Conservation (phyloP, 1,139 yeast species). For the Magnusiomyces clavatus region DNA sequence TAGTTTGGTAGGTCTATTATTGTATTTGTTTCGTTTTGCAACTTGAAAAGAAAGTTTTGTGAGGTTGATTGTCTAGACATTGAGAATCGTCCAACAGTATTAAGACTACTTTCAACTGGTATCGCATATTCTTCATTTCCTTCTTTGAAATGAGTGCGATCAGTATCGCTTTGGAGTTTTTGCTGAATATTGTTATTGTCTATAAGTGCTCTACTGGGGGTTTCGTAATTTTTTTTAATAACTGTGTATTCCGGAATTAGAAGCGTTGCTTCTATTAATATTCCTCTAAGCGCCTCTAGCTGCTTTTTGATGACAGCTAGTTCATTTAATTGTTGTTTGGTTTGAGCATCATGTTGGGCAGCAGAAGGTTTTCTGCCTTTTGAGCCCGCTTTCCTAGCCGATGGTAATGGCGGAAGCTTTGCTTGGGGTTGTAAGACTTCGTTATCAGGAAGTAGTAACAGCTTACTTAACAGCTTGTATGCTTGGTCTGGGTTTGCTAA, state of each 20-base stretch:
- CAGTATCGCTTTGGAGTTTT: not conserved
- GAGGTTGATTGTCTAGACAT: not conserved
- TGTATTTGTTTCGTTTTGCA: not conserved
- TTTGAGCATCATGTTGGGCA: not conserved
- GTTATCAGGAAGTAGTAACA: too few relatives aligned
- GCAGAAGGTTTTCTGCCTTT: not conserved
- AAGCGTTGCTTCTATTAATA: not conserved
- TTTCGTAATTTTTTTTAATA: not conserved
- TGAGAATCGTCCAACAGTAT: not conserved
- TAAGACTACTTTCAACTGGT: not conserved
- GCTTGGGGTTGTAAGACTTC: too few relatives aligned
- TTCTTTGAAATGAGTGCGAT: not conserved
- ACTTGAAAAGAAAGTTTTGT: not conserved
- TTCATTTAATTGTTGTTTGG: not conserved
- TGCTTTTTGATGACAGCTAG: not conserved
- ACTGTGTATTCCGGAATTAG: conserved; percentile 2
- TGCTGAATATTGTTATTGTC: not conserved
- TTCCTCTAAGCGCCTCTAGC: not conserved
- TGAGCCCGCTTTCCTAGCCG: not conserved
- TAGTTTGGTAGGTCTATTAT: not conserved
- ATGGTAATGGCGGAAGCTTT: not conserved
- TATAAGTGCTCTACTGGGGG: not conserved
- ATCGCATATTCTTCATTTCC: not conserved
- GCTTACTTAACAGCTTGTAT: too few relatives aligned
- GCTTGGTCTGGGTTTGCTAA: too few relatives aligned